Conservation (phyloP, 352 stramenopile genomes). For the Phytophthora agathidicida region DNA sequence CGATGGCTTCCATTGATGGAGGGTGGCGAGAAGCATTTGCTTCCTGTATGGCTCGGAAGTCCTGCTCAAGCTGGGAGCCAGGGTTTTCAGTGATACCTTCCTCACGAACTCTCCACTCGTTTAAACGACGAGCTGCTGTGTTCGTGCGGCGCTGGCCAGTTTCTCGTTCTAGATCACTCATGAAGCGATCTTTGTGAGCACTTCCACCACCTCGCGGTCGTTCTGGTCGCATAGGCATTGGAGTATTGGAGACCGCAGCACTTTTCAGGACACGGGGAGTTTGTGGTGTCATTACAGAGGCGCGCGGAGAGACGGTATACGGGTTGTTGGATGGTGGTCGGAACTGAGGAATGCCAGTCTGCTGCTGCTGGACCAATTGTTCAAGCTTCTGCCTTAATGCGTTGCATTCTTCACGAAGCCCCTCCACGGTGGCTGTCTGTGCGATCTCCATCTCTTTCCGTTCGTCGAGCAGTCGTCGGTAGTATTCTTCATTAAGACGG, state of each 20-base stretch:
- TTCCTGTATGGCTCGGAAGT: conserved; percentile 48
- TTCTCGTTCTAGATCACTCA: conserved; percentile 74
- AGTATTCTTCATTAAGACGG: conserved; percentile 51
- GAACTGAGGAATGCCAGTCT: conserved; percentile 14
- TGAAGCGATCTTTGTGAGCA: conserved; percentile 73
- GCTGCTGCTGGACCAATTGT: conserved; percentile 40
- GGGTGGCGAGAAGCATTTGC: conserved; percentile 10
- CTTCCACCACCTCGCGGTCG: conserved; percentile 50
- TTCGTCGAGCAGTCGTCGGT: conserved; percentile 50
- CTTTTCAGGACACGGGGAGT: conserved; percentile 28
- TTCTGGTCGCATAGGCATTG: conserved; percentile 61
- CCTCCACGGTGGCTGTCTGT: conserved; percentile 39
- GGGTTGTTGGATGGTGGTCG: conserved; percentile 10
- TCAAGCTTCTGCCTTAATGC: conserved; percentile 46
- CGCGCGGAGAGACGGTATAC: conserved; percentile 13
- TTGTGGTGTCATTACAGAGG: conserved; percentile 6
- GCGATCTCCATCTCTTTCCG: conserved; percentile 58
- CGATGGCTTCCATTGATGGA: conserved; percentile 9
- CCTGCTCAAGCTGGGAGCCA: conserved; percentile 50
- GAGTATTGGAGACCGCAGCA: conserved; percentile 21
- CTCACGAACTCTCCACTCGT: conserved; percentile 37
- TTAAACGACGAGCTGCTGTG: conserved; percentile 30
- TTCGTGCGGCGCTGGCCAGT: conserved; percentile 63
- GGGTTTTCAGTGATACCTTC: conserved; percentile 35
- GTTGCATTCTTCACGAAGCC: conserved; percentile 46